Evolutionary conservation across 2,329 filamentous ascomycete genomes (phyloP), one percentile per base, ranked within the genome.

Genomic region (Trichoderma polysporum): DNA sequence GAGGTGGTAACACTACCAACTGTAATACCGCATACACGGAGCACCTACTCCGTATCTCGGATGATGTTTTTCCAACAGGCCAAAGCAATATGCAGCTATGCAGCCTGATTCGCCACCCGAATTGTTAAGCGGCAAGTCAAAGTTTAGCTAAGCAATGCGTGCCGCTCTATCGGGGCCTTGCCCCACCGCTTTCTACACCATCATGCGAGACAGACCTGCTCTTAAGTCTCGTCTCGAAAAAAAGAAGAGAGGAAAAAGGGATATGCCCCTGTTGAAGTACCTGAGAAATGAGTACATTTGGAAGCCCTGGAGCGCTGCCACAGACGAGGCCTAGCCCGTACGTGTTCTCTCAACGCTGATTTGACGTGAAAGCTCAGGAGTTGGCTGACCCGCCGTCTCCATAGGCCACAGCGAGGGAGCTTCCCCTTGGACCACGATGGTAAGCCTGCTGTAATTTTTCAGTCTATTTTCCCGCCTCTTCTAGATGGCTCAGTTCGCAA

Each of bases 391-490:
- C 62, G 52, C 39, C 50, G 45, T 53, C 52, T 27, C 29, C 45
- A 31, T 72, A 95, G 92, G 66, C 94, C 94, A 5, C 91, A 97
- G 78, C 89, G 94, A 73, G 94, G 94, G 66, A 96, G 92, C 74
- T 98, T 98, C 76, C 94, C 94, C n/a, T 88, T 98, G 66, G 94
- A 98, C 79, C 94, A 97, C 74, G 93, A 97, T 78, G 93, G 82
- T 82, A 73, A 71, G 79, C 70, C 52, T 29, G 60, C 37, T 56
- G 17, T 41, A 50, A 35, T 39, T 41, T n/a, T 27, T 22, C n/a
- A 61, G 17, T 25, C 25, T 35, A 47, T 17, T 25, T 49, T 49
- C 39, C 22, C 22, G 41, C 27, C 37, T 60, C 64, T 67, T 45
- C 37, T 61, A 31, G 45, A 50, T 31, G 45, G 19, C 45, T 22